Percentiles rank a stretch among this genome's conserved stretches.
Evolutionary conservation across 2,329 filamentous ascomycete genomes (phyloP).

Genomic region (Fusarium dimerum): DNA sequence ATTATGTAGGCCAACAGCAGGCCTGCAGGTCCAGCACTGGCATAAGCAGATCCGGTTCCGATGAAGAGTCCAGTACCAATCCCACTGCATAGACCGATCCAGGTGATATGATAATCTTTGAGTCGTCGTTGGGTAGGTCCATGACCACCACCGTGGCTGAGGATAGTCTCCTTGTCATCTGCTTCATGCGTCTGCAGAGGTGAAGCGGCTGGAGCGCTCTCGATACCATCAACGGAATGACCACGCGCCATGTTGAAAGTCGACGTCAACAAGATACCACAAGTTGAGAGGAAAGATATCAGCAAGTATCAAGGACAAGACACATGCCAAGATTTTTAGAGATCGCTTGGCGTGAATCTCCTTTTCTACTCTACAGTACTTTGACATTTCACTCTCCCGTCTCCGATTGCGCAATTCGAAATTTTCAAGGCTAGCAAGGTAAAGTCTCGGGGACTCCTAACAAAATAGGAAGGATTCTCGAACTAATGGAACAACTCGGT

Average conservation of each 20-base stretch:
- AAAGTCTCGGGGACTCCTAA: too few relatives aligned
- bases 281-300: too few relatives aligned
- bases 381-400: not conserved
- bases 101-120: slow-evolving; percentile 26
- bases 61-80: slow-evolving; percentile 28
- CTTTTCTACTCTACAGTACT: not conserved
- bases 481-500: too few relatives aligned
- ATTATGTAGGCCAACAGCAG: slow-evolving; percentile 22
- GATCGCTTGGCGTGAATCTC: not conserved
- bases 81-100: slow-evolving; percentile 27
- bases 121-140: slow-evolving; percentile 23
- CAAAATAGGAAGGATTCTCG: too few relatives aligned
- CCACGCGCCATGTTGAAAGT: slow-evolving; percentile 7
- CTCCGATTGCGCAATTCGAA: slow-evolving; percentile 25
- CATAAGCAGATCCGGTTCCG: slow-evolving; percentile 25
- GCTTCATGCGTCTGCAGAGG: not conserved
- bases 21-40: slow-evolving; percentile 25
- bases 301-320: too few relatives aligned
- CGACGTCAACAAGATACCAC: too few relatives aligned
- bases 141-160: slow-evolving; percentile 22
- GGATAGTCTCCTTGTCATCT: slow-evolving; percentile 17
- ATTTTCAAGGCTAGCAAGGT: slow-evolving; percentile 14
- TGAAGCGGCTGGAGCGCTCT: slow-evolving; percentile 4
- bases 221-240: slow-evolving; percentile 8
- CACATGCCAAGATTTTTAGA: not conserved